A percentile compares a stretch with the other conserved stretches of the same genome.
phyloP scores from a whole-genome alignment of 2,329 filamentous ascomycete genomes.

The Metarhizium brunneum region DNA sequence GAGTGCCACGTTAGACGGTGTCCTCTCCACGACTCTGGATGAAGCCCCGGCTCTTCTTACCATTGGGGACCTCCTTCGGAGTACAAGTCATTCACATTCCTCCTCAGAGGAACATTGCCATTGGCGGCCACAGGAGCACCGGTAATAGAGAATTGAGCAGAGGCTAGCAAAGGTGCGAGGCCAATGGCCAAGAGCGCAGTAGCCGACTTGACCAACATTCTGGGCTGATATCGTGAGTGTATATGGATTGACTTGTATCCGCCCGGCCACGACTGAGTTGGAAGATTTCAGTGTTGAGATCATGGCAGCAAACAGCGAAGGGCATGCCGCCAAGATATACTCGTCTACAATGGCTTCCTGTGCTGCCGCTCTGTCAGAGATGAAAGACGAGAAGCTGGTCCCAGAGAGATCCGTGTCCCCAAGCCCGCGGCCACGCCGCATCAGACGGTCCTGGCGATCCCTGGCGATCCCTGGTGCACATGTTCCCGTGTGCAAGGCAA shows the following conservation, averaged over 20 bases:
- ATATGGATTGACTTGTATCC: neutral
- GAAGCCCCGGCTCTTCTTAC: slow-evolving; percentile 17
- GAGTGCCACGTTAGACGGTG: neutral
- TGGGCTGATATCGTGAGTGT: neutral
- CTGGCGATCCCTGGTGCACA: too few relatives aligned
- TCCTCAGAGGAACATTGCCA: slow-evolving; percentile 32
- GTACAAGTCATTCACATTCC: slow-evolving; percentile 38
- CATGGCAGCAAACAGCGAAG: neutral
- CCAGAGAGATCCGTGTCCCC: too few relatives aligned
- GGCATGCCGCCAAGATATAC: neutral
- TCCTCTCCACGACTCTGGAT: neutral
- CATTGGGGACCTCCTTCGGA: slow-evolving; percentile 32
- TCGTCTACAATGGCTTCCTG: neutral
- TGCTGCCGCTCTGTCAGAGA: too few relatives aligned
- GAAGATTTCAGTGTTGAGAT: too few relatives aligned
- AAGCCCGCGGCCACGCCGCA: too few relatives aligned
- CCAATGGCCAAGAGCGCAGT: slow-evolving; percentile 17
- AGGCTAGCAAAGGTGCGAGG: slow-evolving; percentile 13
- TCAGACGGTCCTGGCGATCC: too few relatives aligned
- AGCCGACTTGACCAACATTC: slow-evolving; percentile 12
- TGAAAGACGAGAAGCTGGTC: too few relatives aligned
- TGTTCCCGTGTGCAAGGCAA: too few relatives aligned
- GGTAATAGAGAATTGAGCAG: slow-evolving; percentile 23
- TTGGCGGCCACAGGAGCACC: slow-evolving; percentile 29
- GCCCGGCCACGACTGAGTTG: neutral